A percentile compares a stretch with the other conserved stretches of the same genome.
Conservation (phyloP, 441 rosid genomes). For the Macaranga tanarius region DNA sequence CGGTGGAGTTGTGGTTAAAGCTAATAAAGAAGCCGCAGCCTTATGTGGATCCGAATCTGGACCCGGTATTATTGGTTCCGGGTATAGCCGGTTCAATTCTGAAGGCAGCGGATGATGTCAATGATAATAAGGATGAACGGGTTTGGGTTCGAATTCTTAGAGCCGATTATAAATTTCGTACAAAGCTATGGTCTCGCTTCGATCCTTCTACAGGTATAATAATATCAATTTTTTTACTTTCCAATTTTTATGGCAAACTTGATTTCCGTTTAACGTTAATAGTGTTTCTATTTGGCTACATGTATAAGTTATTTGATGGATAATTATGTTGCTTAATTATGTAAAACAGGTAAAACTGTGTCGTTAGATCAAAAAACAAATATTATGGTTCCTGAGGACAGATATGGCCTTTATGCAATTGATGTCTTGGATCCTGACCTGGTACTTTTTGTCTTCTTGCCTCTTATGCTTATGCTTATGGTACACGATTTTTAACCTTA, state of each 20-base stretch:
- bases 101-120: slow-evolving; percentile 63
- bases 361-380: slow-evolving; percentile 62
- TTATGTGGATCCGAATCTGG: slow-evolving; percentile 70
- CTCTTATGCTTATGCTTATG: slow-evolving; percentile 11
- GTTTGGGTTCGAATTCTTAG: slow-evolving; percentile 90
- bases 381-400: slow-evolving; percentile 80
- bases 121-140: slow-evolving; percentile 53
- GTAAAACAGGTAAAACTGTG: slow-evolving; percentile 63
- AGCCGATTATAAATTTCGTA: slow-evolving; percentile 71
- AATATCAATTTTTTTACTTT: not conserved
- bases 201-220: slow-evolving; percentile 72
- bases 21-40: slow-evolving; percentile 53
- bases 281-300: too few relatives aligned
- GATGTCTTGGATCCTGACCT: slow-evolving; percentile 92
- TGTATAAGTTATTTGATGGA: too few relatives aligned
- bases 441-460: slow-evolving; percentile 40
- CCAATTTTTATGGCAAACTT: too few relatives aligned
- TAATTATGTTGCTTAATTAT: not conserved
- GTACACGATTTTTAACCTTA: not conserved
- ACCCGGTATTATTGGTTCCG: slow-evolving; percentile 91
- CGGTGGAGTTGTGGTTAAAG: slow-evolving; percentile 69
- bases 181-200: slow-evolving; percentile 89
- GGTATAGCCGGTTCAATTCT: slow-evolving; percentile 89
- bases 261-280: too few relatives aligned
- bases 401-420: slow-evolving; percentile 85